phyloP scores from a whole-genome alignment of 768 basidiomycete genomes.

The Boletus coccyginus region DNA sequence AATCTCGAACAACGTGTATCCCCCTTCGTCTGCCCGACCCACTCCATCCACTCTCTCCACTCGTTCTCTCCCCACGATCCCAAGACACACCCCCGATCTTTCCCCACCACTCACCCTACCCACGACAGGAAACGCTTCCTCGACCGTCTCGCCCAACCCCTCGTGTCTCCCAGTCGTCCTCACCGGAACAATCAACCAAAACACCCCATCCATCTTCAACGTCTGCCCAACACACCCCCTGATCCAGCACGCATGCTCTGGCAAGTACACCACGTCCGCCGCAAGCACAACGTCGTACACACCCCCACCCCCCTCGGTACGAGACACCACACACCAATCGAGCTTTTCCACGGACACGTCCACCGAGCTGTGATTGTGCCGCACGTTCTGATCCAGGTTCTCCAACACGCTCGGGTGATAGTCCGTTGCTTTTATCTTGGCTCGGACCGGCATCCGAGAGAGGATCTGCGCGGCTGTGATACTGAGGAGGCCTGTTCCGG shows the following conservation, averaged over 20 bases:
- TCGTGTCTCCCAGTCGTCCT: slow-evolving; percentile 64
- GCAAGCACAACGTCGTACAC: slow-evolving; percentile 69
- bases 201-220: slow-evolving; percentile 46
- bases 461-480: slow-evolving; percentile 58
- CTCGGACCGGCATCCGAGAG: slow-evolving; percentile 5
- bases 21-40: slow-evolving; percentile 67
- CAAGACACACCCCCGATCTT: slow-evolving; percentile 32
- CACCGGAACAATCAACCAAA: slow-evolving; percentile 73
- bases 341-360: slow-evolving; percentile 47
- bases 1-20: slow-evolving; percentile 68
- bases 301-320: slow-evolving; percentile 15
- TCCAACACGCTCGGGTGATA: slow-evolving; percentile 72
- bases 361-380: slow-evolving; percentile 42
- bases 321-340: slow-evolving; percentile 60
- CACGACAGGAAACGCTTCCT: slow-evolving; percentile 44
- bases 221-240: slow-evolving; percentile 53
- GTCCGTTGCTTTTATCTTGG: slow-evolving; percentile 65
- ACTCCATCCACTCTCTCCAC: slow-evolving; percentile 51
- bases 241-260: slow-evolving; percentile 68
- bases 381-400: slow-evolving; percentile 63
- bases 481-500: slow-evolving; percentile 82
- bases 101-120: not conserved
- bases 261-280: slow-evolving; percentile 78
- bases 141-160: slow-evolving; percentile 55
- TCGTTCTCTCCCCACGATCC: slow-evolving; percentile 46